Evolutionary conservation across 2,329 filamentous ascomycete species (phyloP), one percentile per base, ranked within the genome.

Genomic region (Pyrenochaeta sp.): DNA sequence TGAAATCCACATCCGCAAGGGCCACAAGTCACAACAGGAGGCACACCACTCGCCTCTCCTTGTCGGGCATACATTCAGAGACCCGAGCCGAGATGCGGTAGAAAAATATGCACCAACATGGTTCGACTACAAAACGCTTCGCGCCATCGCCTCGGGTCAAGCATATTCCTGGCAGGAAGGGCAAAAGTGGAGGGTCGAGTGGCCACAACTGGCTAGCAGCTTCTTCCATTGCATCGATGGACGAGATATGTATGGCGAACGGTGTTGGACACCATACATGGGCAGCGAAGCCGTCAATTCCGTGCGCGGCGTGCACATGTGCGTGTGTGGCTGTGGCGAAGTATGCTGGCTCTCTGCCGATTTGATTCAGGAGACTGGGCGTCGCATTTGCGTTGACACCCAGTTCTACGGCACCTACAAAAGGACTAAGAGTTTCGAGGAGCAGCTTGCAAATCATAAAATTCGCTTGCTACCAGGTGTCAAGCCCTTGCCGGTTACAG

Each of bases 331-430:
- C 15, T 49, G 51, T 35, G 51, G 33, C 18, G 10, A 45, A 10
- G 45, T 49, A 7, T 27, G 14, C 9, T 54, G 51, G 51, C 30
- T 37, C 4, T 45, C 40, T 2, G 45, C 45, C 3, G 33, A 41
- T n/a, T 17, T 54, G 11, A 18, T 49, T 10, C 51, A 49, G 17
- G 27, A 40, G 11, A 35, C 45, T 10, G 51, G 51, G n/a, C 51
- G 51, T 17, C 17, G 33, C 2, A 11, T 54, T 17, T 15, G 12
- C 4, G 37, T 54, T 6, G 35, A 49, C 41, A 29, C 41, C 11
- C 7, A 35, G 0, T 54, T 40, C 27, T 45, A 49, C 15, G 45
- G 51, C n/a, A 39, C 23, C 2, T 41, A 54, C 12, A 41, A 44
- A 12, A 9, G 31, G n/a, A 31, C 21, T 4, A 30, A 5, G 5